Evolutionary conservation across 164 flowering plant genomes (phyloP).

Genomic region (Aristolochia californica): DNA sequence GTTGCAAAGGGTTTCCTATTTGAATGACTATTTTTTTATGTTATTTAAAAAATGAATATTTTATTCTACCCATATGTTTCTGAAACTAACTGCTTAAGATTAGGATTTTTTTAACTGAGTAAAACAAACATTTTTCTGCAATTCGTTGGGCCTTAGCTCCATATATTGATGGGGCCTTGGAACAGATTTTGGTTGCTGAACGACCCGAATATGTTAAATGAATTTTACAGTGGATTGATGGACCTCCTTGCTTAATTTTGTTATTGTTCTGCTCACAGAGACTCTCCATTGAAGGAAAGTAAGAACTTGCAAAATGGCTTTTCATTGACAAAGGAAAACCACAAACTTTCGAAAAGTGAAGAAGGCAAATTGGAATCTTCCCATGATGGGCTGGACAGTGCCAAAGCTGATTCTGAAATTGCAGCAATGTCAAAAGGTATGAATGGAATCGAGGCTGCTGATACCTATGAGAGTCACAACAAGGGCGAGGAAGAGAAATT

Average conservation of each 20-base stretch:
- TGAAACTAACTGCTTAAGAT: background rate
- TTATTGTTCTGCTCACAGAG: background rate
- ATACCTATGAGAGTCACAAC: background rate
- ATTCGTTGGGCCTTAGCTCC: background rate
- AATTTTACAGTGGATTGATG: too few relatives aligned
- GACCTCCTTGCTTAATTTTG: background rate
- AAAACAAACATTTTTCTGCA: background rate
- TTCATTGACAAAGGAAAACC: background rate
- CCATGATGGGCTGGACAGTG: background rate
- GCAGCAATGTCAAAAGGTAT: background rate
- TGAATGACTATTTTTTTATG: background rate
- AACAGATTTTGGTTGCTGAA: background rate
- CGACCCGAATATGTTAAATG: too few relatives aligned
- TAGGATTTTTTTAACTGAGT: background rate
- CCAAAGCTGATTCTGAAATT: background rate
- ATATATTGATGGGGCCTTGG: background rate
- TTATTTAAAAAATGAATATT: background rate
- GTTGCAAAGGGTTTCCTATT: background rate
- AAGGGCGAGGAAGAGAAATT: background rate
- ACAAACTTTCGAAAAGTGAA: background rate
- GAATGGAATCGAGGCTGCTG: background rate
- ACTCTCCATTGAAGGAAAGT: background rate
- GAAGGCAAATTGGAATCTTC: background rate
- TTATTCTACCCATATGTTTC: background rate
- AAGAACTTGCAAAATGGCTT: background rate